Percentiles rank a stretch among this genome's conserved stretches.
phyloP scores from a whole-genome alignment of 441 rosid species.

The Metrosideros polymorpha region DNA sequence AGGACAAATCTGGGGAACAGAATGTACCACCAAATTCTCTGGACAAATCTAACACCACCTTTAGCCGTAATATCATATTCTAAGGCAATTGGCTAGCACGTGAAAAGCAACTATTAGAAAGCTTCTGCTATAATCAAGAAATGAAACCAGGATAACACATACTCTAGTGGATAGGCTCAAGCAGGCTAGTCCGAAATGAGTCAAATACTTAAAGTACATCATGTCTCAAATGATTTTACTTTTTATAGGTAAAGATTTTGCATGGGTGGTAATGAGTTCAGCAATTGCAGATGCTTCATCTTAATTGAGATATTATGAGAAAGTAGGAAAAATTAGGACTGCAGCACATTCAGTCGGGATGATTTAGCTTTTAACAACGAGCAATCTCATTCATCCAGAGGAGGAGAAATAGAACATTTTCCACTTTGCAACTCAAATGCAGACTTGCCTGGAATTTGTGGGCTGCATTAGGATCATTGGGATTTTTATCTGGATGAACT shows the following conservation, averaged over 20 bases:
- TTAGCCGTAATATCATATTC: background rate
- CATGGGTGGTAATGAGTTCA: background rate
- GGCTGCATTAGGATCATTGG: slow-evolving; percentile 92
- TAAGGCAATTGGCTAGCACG: background rate
- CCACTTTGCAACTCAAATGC: background rate
- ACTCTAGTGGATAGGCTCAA: background rate
- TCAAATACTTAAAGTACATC: background rate
- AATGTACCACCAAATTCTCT: background rate
- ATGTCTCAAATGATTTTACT: background rate
- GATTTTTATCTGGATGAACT: slow-evolving; percentile 96
- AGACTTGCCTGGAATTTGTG: slow-evolving; percentile 80
- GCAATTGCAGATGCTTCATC: background rate
- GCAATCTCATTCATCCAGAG: background rate
- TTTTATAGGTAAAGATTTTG: background rate
- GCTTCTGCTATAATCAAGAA: background rate
- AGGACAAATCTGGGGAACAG: background rate
- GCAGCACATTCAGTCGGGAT: background rate
- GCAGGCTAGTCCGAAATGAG: background rate
- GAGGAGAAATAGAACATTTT: background rate
- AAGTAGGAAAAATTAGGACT: background rate
- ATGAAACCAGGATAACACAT: background rate
- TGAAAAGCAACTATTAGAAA: background rate
- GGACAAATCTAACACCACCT: background rate
- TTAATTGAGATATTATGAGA: background rate
- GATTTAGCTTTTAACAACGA: background rate